phyloP scores from a whole-genome alignment of 768 basidiomycete species.

The Boletus rubroflammeus region DNA sequence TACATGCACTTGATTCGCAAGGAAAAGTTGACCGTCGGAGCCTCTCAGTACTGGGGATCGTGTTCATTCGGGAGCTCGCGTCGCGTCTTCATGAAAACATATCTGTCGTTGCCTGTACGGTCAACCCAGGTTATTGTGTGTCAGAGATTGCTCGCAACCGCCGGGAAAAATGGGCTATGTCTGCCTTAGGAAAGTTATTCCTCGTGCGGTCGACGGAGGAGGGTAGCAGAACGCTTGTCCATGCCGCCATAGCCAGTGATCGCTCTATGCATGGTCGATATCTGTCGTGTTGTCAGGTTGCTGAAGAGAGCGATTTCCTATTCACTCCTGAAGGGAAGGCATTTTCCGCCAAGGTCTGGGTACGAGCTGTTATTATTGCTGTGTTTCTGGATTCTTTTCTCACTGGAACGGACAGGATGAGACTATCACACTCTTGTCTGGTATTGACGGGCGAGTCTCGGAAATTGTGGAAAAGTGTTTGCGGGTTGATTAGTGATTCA shows the following conservation, averaged over 20 bases:
- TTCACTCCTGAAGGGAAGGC: slow-evolving; percentile 28
- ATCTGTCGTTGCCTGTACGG: slow-evolving; percentile 24
- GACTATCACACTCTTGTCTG: slow-evolving; percentile 17
- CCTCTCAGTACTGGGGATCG: slow-evolving; percentile 28
- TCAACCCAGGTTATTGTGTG: slow-evolving; percentile 35
- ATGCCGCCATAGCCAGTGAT: slow-evolving; percentile 29
- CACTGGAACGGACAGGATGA: slow-evolving; percentile 16
- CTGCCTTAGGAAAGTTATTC: slow-evolving; percentile 8
- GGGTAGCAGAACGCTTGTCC: slow-evolving; percentile 35
- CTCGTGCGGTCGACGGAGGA: slow-evolving; percentile 29
- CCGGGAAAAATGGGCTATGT: background rate
- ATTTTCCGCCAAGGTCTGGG: slow-evolving; percentile 33
- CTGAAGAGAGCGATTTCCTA: slow-evolving; percentile 32
- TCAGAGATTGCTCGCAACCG: slow-evolving; percentile 25
- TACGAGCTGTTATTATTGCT: slow-evolving; percentile 7
- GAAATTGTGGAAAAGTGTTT: slow-evolving; percentile 18
- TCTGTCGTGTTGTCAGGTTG: slow-evolving; percentile 19
- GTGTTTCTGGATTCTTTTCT: background rate
- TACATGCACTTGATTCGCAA: background rate
- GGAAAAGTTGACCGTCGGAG: background rate
- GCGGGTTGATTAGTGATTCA: background rate
- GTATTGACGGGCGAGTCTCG: slow-evolving; percentile 20
- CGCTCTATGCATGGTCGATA: slow-evolving; percentile 32
- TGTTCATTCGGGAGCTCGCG: slow-evolving; percentile 34
- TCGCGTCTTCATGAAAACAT: slow-evolving; percentile 22